Conservation (phyloP, 805 yeast species). For the Candida insectalens region DNA sequence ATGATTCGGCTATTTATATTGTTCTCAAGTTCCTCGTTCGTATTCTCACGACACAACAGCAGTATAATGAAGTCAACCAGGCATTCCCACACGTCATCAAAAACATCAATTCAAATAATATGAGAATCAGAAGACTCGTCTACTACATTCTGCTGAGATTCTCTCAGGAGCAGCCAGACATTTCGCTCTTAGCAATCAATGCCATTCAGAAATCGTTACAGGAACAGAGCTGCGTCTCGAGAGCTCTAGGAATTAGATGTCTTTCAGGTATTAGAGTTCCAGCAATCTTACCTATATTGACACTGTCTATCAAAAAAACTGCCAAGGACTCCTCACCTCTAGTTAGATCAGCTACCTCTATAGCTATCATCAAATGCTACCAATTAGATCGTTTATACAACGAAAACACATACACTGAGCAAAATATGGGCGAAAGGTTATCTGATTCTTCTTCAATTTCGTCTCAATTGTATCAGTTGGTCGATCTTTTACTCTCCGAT, state of each 20-base stretch:
- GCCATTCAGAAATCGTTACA: constrained; percentile 78
- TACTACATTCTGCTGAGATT: constrained; percentile 63
- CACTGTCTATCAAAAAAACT: constrained; percentile 62
- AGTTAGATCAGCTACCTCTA: constrained; percentile 74
- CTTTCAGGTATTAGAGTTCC: constrained; percentile 77
- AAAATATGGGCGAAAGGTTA: constrained; percentile 6
- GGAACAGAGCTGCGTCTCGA: constrained; percentile 56
- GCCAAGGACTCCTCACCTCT: constrained; percentile 61
- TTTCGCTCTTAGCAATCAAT: constrained; percentile 83
- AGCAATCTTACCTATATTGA: constrained; percentile 70
- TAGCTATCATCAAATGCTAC: constrained; percentile 56
- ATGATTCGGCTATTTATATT: constrained; percentile 50
- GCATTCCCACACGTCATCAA: constrained; percentile 84
- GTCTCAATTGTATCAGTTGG: constrained; percentile 39
- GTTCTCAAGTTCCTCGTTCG: constrained; percentile 51
- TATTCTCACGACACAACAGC: constrained; percentile 24
- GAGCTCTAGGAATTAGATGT: constrained; percentile 70
- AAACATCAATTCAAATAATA: constrained; percentile 61
- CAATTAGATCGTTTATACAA: constrained; percentile 22
- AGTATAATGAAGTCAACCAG: constrained; percentile 31
- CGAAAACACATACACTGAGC: constrained; percentile 1
- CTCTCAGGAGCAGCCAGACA: constrained; percentile 79
- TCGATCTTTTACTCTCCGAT: constrained; percentile 55
- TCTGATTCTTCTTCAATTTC: constrained; percentile 27
- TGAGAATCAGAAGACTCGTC: constrained; percentile 65